A percentile compares a stretch with the other conserved stretches of the same genome.
Evolutionary conservation across 2,329 filamentous ascomycete species (phyloP).

Genomic region (Fonsecaea nubica): DNA sequence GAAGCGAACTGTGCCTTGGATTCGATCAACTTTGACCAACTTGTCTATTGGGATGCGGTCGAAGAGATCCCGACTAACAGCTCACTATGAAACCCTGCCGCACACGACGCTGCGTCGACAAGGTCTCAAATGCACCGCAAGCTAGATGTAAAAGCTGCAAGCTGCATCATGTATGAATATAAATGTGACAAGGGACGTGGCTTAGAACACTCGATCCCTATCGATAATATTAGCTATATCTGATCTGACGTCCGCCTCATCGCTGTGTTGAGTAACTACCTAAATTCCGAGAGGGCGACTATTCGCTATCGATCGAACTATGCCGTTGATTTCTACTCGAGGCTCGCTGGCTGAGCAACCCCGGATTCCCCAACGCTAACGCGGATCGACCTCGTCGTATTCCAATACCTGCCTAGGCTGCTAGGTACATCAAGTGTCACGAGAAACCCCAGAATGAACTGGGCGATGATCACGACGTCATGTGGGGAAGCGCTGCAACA

Average conservation of each 20-base stretch:
- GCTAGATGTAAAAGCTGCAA: neutral
- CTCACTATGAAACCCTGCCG: neutral
- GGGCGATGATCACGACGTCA: constrained; percentile 3
- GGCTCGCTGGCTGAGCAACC: neutral
- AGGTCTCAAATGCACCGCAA: neutral
- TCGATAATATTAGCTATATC: too few species aligned
- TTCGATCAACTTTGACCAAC: constrained; percentile 12
- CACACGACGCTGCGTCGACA: neutral
- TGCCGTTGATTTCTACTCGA: too few species aligned
- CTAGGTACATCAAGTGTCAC: neutral
- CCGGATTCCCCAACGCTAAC: neutral
- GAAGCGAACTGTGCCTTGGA: constrained; percentile 4
- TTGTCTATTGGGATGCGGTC: constrained; percentile 14
- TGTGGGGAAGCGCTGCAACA: neutral
- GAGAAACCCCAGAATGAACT: neutral
- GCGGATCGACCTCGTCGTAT: neutral
- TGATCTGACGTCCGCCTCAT: too few species aligned
- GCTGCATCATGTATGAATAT: neutral
- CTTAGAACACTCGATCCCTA: neutral
- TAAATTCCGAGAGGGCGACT: too few species aligned
- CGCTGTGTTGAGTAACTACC: too few species aligned
- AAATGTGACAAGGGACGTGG: neutral
- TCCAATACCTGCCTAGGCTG: neutral
- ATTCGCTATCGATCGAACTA: too few species aligned
- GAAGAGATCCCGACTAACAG: constrained; percentile 2